phyloP scores from a whole-genome alignment of 176 grass and related monocot species.

The Luzula sylvatica region DNA sequence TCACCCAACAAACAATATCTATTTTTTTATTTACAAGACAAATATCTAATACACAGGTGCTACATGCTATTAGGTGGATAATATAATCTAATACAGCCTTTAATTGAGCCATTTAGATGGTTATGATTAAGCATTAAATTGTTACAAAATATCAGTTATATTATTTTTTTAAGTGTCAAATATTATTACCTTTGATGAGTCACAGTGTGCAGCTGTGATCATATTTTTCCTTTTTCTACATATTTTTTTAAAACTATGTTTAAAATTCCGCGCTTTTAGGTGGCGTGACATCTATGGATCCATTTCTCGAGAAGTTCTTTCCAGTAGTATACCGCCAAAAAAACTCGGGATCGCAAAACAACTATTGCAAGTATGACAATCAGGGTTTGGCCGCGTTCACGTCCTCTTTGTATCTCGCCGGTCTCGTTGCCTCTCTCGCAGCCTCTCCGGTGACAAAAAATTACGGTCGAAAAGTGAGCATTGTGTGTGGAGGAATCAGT shows the following conservation, averaged over 20 bases:
- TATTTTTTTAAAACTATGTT: constrained; percentile 8
- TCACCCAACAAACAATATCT: too few relatives aligned
- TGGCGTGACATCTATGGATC: constrained; percentile 87
- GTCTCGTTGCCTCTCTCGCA: constrained; percentile 51
- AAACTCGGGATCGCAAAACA: constrained; percentile 47
- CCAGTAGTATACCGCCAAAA: constrained; percentile 55
- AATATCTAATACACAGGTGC: too few relatives aligned
- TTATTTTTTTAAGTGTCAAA: too few relatives aligned
- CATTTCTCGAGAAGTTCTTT: constrained; percentile 89
- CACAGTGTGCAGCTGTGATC: too few relatives aligned
- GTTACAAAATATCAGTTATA: too few relatives aligned
- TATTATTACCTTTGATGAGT: too few relatives aligned
- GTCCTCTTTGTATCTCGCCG: constrained; percentile 63
- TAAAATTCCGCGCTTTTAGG: constrained; percentile 25
- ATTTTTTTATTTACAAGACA: too few relatives aligned
- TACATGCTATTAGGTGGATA: too few relatives aligned
- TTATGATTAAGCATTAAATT: too few relatives aligned
- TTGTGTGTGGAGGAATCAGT: constrained; percentile 67
- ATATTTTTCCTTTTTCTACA: too few relatives aligned
- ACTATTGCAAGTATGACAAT: constrained; percentile 95
- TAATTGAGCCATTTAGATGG: too few relatives aligned
- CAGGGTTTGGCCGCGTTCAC: constrained; percentile 70
- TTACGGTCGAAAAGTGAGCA: constrained; percentile 74
- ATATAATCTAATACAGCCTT: too few relatives aligned
- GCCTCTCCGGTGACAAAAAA: constrained; percentile 50